Evolutionary conservation across 2,329 filamentous ascomycete species (phyloP), one percentile per base, ranked within the genome.

Genomic region (Trichoderma sp.): DNA sequence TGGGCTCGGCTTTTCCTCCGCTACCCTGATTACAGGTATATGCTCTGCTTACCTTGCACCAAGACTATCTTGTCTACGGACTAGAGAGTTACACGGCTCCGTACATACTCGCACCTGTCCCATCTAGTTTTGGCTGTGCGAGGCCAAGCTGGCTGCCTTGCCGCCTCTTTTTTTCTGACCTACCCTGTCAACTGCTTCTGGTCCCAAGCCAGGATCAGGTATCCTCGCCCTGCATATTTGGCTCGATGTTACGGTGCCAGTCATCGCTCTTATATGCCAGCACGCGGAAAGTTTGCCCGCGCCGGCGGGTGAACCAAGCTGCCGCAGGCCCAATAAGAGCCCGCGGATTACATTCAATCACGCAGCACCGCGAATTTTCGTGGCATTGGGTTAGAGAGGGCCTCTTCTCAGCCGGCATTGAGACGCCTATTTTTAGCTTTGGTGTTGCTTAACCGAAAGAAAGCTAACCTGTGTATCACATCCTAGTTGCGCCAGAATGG

Each of bases 261-360:
- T 35, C 71, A 65, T 64, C 60, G 29, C 27, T 29, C 6, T 56
- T 56, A 65, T 35, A 63, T 72, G 56, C 59, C 68, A 72, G 59
- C 56, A 60, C n/a, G 56, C 68, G 29, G 29, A 56, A 35, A 64
- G 71, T 73, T 73, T 38, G 71, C 71, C 71, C 71, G 71, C 60
- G 60, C 71, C 71, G 71, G 59, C 71, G 71, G 71, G 29, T 65
- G 21, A 73, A 73, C 41, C 41, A 73, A 64, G 71, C 41, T n/a
- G 24, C 71, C 71, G 71, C 71, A 73, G 60, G 71, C n/a, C 71
- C 71, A 73, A 73, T 73, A 56, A 65, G 71, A n/a, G 35, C 21
- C 71, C 71, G 71, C 60, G 9, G 59, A 73, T 73, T 73, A 73
- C 71, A 60, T 35, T 24, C 21, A 6, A 21, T n/a, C 21, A n/a